These are phyloP conservation scores for Sonneratia alba DNA, from an alignment of 345 rosid genomes.

Conservation along the genomic window DNA sequence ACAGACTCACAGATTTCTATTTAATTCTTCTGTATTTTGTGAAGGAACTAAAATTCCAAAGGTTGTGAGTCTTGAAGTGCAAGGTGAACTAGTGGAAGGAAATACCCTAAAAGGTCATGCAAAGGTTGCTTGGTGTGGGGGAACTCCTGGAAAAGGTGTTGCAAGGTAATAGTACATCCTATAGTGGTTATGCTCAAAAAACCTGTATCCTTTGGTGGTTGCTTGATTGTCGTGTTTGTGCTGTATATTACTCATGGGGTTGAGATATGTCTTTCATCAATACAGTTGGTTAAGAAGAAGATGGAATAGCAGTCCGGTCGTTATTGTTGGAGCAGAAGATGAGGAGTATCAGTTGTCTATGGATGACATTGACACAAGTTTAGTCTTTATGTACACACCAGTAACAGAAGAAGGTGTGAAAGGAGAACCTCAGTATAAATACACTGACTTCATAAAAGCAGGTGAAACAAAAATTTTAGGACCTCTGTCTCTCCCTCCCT, in stretches of 20 bases:
- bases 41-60: constrained; percentile 87
- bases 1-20: not conserved
- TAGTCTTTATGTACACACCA: constrained; percentile 97
- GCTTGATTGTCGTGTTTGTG: constrained; percentile 1
- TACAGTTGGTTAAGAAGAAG: constrained; percentile 88
- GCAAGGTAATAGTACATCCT: constrained; percentile 46
- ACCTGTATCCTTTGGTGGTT: constrained; percentile 6
- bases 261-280: not conserved
- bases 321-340: constrained; percentile 80
- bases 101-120: constrained; percentile 57
- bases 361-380: constrained; percentile 84
- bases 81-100: constrained; percentile 83
- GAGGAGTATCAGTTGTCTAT: constrained; percentile 66
- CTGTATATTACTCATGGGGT: not conserved
- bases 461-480: constrained; percentile 25
- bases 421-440: constrained; percentile 94
- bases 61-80: constrained; percentile 78
- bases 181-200: not conserved
- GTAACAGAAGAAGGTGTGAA: constrained; percentile 88
- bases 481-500: not conserved
- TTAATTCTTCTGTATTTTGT: constrained; percentile 12
- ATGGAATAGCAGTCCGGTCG: constrained; percentile 93
- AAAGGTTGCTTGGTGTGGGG: constrained; percentile 96
- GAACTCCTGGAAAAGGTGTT: constrained; percentile 89
- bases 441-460: constrained; percentile 94